phyloP scores from a whole-genome alignment of 2,329 filamentous ascomycete species.

The Hypoxylon sp. region DNA sequence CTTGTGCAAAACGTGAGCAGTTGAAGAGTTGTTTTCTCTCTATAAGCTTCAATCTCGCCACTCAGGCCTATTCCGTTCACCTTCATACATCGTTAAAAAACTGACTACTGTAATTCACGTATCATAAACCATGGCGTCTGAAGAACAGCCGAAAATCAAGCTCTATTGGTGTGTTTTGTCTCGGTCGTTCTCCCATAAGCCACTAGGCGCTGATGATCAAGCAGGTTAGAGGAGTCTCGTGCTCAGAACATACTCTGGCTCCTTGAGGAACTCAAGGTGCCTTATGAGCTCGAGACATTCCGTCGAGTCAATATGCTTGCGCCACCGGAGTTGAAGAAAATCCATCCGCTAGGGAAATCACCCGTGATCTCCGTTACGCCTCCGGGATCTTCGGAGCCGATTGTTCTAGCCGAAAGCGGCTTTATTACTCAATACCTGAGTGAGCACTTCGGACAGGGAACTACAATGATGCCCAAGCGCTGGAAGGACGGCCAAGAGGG shows the following conservation, averaged over 20 bases:
- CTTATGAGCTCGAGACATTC: constrained; percentile 85
- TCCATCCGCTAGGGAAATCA: constrained; percentile 90
- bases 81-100: background rate
- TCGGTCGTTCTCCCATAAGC: background rate
- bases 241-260: constrained; percentile 89
- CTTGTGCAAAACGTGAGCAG: background rate
- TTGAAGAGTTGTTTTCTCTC: background rate
- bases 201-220: constrained; percentile 34
- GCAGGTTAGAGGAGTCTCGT: constrained; percentile 86
- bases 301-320: constrained; percentile 78
- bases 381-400: constrained; percentile 57
- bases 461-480: constrained; percentile 65
- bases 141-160: constrained; percentile 67
- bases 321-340: constrained; percentile 79
- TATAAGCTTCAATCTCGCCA: background rate
- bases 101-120: background rate
- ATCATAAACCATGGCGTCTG: constrained; percentile 47
- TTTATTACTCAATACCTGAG: constrained; percentile 86
- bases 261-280: constrained; percentile 83
- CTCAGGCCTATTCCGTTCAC: background rate
- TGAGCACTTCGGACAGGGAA: constrained; percentile 70
- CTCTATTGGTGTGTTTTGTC: constrained; percentile 70
- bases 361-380: constrained; percentile 79
- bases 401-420: constrained; percentile 84
- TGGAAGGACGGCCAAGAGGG: constrained; percentile 72